phyloP scores from a whole-genome alignment of 768 basidiomycete genomes.

The Phylloporus sp. region DNA sequence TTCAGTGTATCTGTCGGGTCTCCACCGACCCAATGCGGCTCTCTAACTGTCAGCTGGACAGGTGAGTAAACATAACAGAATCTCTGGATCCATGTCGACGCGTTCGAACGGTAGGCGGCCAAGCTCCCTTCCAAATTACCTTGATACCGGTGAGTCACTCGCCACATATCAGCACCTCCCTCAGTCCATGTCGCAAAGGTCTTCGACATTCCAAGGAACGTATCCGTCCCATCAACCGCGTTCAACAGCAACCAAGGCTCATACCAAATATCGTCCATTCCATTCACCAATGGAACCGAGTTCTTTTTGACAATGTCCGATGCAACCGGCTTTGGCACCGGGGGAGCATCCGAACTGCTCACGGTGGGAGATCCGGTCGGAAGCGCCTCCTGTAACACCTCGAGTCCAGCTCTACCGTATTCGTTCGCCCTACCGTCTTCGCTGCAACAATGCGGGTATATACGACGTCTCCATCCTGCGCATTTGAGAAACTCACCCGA shows the following conservation, averaged over 20 bases:
- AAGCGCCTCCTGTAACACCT: constrained; percentile 43
- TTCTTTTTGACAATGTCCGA: constrained; percentile 69
- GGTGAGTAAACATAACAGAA: constrained; percentile 38
- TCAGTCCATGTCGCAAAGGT: constrained; percentile 33
- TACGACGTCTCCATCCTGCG: not conserved
- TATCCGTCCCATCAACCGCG: constrained; percentile 51
- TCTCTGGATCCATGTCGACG: not conserved
- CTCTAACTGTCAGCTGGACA: constrained; percentile 56
- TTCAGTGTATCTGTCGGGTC: constrained; percentile 47
- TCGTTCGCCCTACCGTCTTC: constrained; percentile 46
- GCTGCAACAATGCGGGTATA: constrained; percentile 59
- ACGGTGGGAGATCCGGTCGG: constrained; percentile 44
- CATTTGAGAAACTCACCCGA: constrained; percentile 3
- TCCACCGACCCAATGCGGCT: constrained; percentile 55
- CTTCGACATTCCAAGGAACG: constrained; percentile 49
- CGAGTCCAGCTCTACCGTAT: constrained; percentile 41
- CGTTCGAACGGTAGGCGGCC: constrained; percentile 42
- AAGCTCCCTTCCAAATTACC: constrained; percentile 44
- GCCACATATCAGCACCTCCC: not conserved
- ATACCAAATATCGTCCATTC: constrained; percentile 42
- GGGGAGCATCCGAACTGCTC: constrained; percentile 50
- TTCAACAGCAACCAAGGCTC: constrained; percentile 52
- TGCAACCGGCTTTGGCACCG: constrained; percentile 60
- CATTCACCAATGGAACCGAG: constrained; percentile 34
- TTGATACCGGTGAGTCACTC: constrained; percentile 47